Conservation (phyloP, 2,329 filamentous ascomycete genomes). For the Thelonectria discophora region DNA sequence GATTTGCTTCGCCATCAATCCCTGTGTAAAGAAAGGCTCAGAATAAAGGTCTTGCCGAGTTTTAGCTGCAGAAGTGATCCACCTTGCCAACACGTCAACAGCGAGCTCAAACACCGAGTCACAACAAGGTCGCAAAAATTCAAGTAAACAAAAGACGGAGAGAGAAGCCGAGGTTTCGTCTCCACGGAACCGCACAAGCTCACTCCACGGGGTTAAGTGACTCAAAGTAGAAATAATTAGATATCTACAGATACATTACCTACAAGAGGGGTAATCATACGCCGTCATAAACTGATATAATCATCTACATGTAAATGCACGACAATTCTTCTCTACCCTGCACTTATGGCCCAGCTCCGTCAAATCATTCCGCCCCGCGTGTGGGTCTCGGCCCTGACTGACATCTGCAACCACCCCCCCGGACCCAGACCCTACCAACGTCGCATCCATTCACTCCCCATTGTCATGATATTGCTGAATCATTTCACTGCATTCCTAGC, state of each 20-base stretch:
- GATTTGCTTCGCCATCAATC: too few species aligned
- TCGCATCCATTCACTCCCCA: slow-evolving; percentile 4
- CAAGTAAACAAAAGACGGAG: too few species aligned
- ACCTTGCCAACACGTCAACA: background rate
- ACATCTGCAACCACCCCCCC: slow-evolving; percentile 6
- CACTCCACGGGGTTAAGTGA: background rate
- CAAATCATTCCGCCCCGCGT: slow-evolving; percentile 11
- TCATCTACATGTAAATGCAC: background rate
- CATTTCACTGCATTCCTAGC: slow-evolving; percentile 36
- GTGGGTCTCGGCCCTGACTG: slow-evolving; percentile 12
- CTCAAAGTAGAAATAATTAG: background rate
- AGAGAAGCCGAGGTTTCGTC: background rate
- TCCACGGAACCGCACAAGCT: too few species aligned
- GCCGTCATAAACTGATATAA: background rate
- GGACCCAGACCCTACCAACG: background rate
- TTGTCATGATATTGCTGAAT: slow-evolving; percentile 17
- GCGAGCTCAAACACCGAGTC: background rate
- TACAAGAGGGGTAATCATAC: too few species aligned
- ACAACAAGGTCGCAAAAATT: background rate
- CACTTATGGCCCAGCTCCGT: slow-evolving; percentile 7
- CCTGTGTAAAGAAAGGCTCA: too few species aligned
- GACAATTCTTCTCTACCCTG: slow-evolving; percentile 6
- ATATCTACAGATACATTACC: too few species aligned
- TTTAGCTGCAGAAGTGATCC: background rate
- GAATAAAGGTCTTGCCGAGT: too few species aligned